Conservation (phyloP, 1,284 basidiomycete species). For the Moesziomyces parantarcticus region DNA sequence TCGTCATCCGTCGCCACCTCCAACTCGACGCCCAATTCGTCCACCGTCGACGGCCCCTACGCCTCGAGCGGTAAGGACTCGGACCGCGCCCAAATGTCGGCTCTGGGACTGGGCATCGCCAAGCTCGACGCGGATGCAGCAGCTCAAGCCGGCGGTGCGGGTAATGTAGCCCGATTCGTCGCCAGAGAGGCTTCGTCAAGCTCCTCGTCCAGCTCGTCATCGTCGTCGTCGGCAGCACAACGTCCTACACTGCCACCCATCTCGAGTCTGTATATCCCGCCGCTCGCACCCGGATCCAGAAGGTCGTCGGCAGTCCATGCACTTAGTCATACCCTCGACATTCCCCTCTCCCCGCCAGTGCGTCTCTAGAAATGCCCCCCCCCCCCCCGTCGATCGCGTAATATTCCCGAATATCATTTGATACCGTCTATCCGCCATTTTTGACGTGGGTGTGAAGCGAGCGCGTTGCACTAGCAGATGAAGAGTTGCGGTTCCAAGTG, state of each 20-base stretch:
- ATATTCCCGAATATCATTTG: no score
- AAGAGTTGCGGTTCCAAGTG: no score
- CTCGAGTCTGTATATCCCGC: slow-evolving; percentile 12
- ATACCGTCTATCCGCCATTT: no score
- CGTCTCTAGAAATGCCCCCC: no score
- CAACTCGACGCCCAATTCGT: slow-evolving; percentile 15
- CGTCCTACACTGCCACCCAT: slow-evolving; percentile 20
- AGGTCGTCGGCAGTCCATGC: not conserved
- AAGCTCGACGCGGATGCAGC: not conserved
- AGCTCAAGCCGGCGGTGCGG: not conserved
- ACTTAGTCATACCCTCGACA: not conserved
- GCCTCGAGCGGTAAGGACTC: slow-evolving; percentile 1
- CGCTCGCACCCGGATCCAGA: not conserved
- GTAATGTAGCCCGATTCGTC: no score
- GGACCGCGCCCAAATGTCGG: not conserved
- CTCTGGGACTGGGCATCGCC: not conserved
- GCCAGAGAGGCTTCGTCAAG: no score
- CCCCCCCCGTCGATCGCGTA: no score
- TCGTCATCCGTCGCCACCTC: slow-evolving; percentile 27
- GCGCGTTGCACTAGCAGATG: no score
- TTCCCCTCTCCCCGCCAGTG: no score
- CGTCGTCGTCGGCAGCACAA: not conserved
- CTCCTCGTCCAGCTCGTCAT: no score
- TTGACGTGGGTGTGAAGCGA: no score
- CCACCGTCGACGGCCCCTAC: slow-evolving; percentile 13